These are phyloP conservation scores for Monotropa hypopitys DNA, from an alignment of 179 eudicot species.

Conservation along the genomic window DNA sequence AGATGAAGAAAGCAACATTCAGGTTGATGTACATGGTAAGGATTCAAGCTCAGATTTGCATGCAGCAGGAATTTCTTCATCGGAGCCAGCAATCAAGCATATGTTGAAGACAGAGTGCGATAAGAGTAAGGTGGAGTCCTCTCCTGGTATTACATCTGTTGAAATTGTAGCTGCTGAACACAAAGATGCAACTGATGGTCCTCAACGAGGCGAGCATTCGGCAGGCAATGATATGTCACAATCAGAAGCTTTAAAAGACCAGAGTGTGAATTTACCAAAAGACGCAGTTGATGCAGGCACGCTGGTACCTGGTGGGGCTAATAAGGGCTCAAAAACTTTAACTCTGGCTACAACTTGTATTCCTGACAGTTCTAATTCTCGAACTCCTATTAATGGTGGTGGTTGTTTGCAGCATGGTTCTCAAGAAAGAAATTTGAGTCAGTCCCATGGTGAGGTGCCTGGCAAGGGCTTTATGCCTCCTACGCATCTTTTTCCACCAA, in stretches of 20 bases:
- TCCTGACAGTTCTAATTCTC: neutral
- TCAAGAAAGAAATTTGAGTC: slow-evolving; percentile 13
- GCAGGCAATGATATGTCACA: slow-evolving; percentile 8
- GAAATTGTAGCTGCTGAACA: slow-evolving; percentile 14
- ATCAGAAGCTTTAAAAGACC: slow-evolving; percentile 7
- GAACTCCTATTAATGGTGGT: neutral
- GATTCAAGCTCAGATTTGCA: slow-evolving; percentile 23
- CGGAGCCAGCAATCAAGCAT: slow-evolving; percentile 21
- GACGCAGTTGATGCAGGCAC: slow-evolving; percentile 1
- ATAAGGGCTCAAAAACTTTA: slow-evolving; percentile 17
- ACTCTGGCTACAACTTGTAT: slow-evolving; percentile 14
- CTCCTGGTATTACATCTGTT: slow-evolving; percentile 19
- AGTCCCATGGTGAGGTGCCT: slow-evolving; percentile 14
- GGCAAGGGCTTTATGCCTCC: slow-evolving; percentile 8
- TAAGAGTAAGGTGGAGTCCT: slow-evolving; percentile 22
- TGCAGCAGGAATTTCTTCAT: slow-evolving; percentile 18
- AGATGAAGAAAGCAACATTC: slow-evolving; percentile 15
- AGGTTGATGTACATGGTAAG: slow-evolving; percentile 14
- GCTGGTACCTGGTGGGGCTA: slow-evolving; percentile 7
- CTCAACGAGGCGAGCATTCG: slow-evolving; percentile 12
- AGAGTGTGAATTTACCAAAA: neutral
- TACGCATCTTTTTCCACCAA: slow-evolving; percentile 16
- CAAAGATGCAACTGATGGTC: neutral
- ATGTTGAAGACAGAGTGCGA: slow-evolving; percentile 24
- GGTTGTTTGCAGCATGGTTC: slow-evolving; percentile 9